phyloP scores from a whole-genome alignment of 2,329 filamentous ascomycete genomes.

The Fusarium newnesense region DNA sequence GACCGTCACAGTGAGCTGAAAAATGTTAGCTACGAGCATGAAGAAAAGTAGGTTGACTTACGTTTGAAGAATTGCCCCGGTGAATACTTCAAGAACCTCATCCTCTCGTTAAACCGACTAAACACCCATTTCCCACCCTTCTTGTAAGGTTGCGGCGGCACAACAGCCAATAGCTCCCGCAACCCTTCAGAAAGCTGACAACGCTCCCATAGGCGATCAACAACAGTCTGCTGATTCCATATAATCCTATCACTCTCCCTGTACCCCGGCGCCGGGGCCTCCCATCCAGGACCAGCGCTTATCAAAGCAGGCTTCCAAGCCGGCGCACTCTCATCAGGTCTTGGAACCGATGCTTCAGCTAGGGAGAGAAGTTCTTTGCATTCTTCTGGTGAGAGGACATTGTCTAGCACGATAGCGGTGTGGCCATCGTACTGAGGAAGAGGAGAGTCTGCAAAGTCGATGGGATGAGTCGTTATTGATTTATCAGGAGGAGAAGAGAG shows the following conservation, averaged over 20 bases:
- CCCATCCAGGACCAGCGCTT: conserved; percentile 70
- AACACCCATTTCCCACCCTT: conserved; percentile 54
- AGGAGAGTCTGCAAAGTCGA: conserved; percentile 62
- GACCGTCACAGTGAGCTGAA: conserved; percentile 73
- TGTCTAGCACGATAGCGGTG: conserved; percentile 70
- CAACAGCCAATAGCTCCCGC: conserved; percentile 50
- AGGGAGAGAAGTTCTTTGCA: conserved; percentile 65
- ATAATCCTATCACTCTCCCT: conserved; percentile 82
- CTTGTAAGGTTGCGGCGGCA: conserved; percentile 44
- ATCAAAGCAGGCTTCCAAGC: conserved; percentile 77
- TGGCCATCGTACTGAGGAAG: conserved; percentile 62
- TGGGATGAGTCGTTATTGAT: conserved; percentile 54
- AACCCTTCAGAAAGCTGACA: conserved; percentile 58
- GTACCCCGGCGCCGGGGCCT: conserved; percentile 64
- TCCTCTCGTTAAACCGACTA: conserved; percentile 72
- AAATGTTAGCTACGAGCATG: not conserved
- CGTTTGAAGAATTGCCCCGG: conserved; percentile 77
- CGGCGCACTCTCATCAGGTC: conserved; percentile 32
- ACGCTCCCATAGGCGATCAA: conserved; percentile 70
- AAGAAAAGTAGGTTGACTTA: conserved; percentile 36
- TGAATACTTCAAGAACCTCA: conserved; percentile 80
- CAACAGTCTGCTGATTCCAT: conserved; percentile 73
- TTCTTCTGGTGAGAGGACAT: conserved; percentile 65
- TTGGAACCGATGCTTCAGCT: conserved; percentile 62
- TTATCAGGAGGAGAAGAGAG: conserved; percentile 52